Conservation (phyloP, 176 grass and related monocot genomes). For the Raddia guianensis region DNA sequence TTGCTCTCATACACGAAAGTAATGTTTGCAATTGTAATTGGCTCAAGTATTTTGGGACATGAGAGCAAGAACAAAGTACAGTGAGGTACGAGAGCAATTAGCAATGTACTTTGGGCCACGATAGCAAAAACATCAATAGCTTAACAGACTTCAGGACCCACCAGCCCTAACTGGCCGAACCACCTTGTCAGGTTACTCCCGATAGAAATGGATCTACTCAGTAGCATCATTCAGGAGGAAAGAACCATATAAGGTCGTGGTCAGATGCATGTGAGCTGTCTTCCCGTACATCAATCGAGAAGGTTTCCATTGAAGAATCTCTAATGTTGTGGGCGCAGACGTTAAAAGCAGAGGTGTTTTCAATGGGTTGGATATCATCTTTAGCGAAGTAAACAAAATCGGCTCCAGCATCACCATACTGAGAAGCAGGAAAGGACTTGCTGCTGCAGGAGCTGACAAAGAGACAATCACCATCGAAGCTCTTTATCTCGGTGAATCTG, state of each 20-base stretch:
- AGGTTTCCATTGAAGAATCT: neutral
- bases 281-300: neutral
- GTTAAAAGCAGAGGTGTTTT: neutral
- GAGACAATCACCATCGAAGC: constrained; percentile 27
- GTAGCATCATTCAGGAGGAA: neutral
- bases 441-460: neutral
- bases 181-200: neutral
- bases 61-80: too few species aligned
- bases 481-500: constrained; percentile 11
- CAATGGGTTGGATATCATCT: neutral
- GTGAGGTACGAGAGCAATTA: too few species aligned
- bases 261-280: too few species aligned
- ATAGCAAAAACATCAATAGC: too few species aligned
- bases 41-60: too few species aligned
- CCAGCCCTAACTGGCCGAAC: too few species aligned
- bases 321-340: constrained; percentile 1
- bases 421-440: constrained; percentile 36
- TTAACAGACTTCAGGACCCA: too few species aligned
- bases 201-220: neutral
- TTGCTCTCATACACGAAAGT: too few species aligned
- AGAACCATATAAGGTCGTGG: neutral
- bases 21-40: too few species aligned
- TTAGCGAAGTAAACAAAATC: constrained; percentile 28
- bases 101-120: too few species aligned
- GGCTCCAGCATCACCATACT: constrained; percentile 13